A percentile compares a stretch with the other conserved stretches of the same genome.
Conservation (phyloP, 306 rosid genomes). For the Macrotyloma uniflorum region DNA sequence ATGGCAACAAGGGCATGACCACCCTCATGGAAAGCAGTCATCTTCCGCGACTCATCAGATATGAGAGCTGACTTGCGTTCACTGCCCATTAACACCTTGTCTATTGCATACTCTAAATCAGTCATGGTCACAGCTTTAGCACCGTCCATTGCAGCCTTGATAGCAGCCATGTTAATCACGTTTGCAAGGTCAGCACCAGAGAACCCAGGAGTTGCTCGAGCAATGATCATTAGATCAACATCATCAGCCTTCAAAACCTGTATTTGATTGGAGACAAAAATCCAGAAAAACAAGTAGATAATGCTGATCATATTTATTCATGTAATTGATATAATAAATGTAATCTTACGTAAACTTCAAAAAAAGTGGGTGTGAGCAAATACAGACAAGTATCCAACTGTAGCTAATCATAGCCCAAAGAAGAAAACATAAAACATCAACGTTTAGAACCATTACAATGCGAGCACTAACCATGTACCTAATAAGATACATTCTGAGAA, state of each 20-base stretch:
- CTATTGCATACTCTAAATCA: slow-evolving; percentile 81
- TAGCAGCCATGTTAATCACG: slow-evolving; percentile 78
- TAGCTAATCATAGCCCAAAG: slow-evolving; percentile 1
- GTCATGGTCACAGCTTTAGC: slow-evolving; percentile 82
- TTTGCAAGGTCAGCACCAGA: slow-evolving; percentile 94
- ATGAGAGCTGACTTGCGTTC: slow-evolving; percentile 82
- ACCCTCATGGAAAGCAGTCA: slow-evolving; percentile 87
- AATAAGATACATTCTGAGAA: background rate
- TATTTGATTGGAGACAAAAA: slow-evolving; percentile 10
- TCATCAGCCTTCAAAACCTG: slow-evolving; percentile 84
- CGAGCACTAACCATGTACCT: background rate
- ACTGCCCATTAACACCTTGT: slow-evolving; percentile 86
- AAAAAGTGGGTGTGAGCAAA: background rate
- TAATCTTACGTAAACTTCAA: background rate
- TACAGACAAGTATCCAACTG: background rate
- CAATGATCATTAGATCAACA: slow-evolving; percentile 73
- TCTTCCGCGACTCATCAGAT: slow-evolving; percentile 67
- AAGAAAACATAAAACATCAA: background rate
- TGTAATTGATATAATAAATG: background rate
- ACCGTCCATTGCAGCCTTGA: slow-evolving; percentile 96
- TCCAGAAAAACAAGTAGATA: background rate
- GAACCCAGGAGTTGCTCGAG: slow-evolving; percentile 87
- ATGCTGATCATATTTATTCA: background rate
- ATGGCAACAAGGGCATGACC: slow-evolving; percentile 90
- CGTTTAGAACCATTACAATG: background rate